Evolutionary conservation across 1,284 basidiomycete species (phyloP).

Genomic region (Puccinia polysora): DNA sequence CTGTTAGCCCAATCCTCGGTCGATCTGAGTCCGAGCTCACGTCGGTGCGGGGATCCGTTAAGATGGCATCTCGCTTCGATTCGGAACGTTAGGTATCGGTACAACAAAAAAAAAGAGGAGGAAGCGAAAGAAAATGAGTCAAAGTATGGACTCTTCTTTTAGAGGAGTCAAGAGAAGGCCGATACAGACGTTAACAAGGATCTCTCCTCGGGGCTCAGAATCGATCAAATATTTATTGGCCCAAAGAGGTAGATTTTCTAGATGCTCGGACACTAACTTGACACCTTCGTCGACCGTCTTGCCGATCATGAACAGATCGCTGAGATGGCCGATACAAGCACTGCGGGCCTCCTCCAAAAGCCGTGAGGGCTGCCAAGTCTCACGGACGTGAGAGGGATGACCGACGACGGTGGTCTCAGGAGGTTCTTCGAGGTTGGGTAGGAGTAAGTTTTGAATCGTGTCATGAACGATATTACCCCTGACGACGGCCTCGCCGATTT

Average conservation of each 20-base stretch:
- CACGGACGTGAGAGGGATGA: neutral
- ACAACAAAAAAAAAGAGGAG: conserved; percentile 3
- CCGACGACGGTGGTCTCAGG: neutral
- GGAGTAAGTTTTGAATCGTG: conserved; percentile 73
- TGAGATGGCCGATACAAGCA: conserved; percentile 28
- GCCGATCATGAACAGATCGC: conserved; percentile 36
- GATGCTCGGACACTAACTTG: conserved; percentile 19
- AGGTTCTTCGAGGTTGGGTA: conserved; percentile 15
- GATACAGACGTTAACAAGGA: conserved; percentile 19
- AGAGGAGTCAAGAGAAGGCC: neutral
- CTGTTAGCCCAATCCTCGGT: conserved; percentile 64
- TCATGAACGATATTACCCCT: conserved; percentile 89
- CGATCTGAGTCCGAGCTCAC: conserved; percentile 54
- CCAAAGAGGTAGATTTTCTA: conserved; percentile 27
- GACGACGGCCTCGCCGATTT: conserved; percentile 57
- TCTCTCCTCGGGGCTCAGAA: neutral
- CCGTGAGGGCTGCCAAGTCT: conserved; percentile 12
- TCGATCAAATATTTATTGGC: conserved; percentile 29
- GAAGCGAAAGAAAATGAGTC: conserved; percentile 40
- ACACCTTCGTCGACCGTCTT: conserved; percentile 40
- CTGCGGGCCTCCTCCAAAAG: conserved; percentile 26
- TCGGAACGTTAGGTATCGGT: too few relatives aligned
- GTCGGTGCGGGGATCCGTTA: conserved; percentile 63
- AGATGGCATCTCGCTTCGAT: conserved; percentile 57
- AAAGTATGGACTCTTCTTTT: neutral